Evolutionary conservation across 1,139 yeast genomes (phyloP).

Genomic region (Pneumocystis canis): DNA sequence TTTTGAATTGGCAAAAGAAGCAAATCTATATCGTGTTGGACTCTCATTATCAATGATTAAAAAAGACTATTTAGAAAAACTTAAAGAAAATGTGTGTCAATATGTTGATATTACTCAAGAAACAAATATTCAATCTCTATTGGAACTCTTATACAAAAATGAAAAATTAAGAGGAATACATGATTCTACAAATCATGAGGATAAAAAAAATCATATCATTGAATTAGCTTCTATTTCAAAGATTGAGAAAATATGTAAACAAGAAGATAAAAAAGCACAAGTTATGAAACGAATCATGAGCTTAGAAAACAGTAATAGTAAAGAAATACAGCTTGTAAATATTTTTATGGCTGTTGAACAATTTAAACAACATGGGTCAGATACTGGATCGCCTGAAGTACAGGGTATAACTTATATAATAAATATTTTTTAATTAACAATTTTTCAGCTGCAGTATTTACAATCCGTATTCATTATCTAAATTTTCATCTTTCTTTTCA

Average conservation of each 20-base stretch:
- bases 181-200: background rate
- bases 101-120: slow-evolving; percentile 1
- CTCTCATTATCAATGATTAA: background rate
- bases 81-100: background rate
- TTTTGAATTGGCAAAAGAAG: background rate
- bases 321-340: slow-evolving; percentile 47
- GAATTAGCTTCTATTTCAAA: background rate
- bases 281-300: slow-evolving; percentile 60
- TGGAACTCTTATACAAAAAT: background rate
- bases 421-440: background rate
- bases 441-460: slow-evolving; percentile 48
- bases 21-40: background rate
- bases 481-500: slow-evolving; percentile 59
- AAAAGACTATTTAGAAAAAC: background rate
- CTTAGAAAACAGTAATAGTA: slow-evolving; percentile 52
- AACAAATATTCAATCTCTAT: background rate
- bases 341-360: slow-evolving; percentile 54
- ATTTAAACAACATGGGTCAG: slow-evolving; percentile 72
- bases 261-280: slow-evolving; percentile 49
- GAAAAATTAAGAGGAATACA: background rate
- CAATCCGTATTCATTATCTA: slow-evolving; percentile 63
- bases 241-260: slow-evolving; percentile 7
- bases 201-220: background rate
- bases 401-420: slow-evolving; percentile 32
- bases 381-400: slow-evolving; percentile 88